Conservation (phyloP, 2,329 filamentous ascomycete genomes). For the Chalaropsis thielavioides region DNA sequence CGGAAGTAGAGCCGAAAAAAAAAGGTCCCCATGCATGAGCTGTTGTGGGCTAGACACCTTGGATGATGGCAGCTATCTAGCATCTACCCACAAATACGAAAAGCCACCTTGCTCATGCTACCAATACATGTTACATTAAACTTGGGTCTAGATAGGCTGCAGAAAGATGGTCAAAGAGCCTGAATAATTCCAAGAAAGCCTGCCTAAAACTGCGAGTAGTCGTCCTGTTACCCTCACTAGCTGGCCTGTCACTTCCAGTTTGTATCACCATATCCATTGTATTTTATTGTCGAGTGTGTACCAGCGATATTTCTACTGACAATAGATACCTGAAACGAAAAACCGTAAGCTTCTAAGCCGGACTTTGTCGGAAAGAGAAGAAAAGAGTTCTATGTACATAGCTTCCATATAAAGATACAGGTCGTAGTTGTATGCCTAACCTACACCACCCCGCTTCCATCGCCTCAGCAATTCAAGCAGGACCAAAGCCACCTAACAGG, state of each 20-base stretch:
- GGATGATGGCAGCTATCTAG: background rate
- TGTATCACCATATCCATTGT: no score
- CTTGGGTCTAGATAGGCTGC: background rate
- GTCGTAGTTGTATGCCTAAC: background rate
- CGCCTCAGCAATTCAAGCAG: background rate
- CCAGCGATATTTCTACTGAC: background rate
- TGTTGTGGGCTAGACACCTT: background rate
- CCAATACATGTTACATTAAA: background rate
- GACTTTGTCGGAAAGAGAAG: no score
- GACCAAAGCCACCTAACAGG: background rate
- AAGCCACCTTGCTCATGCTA: background rate
- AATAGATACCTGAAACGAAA: no score
- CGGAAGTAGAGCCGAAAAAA: slow-evolving; percentile 3
- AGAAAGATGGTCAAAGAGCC: background rate
- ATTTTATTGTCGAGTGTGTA: background rate
- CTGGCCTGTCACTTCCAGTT: no score
- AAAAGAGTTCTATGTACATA: no score
- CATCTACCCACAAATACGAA: background rate
- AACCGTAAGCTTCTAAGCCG: no score
- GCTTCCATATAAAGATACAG: background rate
- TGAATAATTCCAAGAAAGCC: background rate
- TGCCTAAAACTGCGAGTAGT: background rate
- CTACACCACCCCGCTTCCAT: background rate
- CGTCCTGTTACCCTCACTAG: no score
- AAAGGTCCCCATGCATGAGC: background rate